Conservation (phyloP, 306 rosid genomes). For the Cucurbita ficifolia region DNA sequence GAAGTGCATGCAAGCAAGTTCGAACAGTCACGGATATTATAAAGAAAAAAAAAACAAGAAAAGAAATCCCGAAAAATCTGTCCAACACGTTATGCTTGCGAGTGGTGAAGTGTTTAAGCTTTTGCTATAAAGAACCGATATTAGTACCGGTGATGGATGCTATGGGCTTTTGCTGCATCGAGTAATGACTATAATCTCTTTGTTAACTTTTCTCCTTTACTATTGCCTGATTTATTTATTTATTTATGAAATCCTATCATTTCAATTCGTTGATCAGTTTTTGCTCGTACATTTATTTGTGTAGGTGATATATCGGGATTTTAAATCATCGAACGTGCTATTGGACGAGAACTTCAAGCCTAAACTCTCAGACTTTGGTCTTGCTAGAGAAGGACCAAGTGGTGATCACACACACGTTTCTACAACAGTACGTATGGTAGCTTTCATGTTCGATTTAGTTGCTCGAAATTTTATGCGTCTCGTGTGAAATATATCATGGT, state of each 20-base stretch:
- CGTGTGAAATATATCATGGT: not conserved
- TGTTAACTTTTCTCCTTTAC: not conserved
- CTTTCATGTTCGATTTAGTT: not conserved
- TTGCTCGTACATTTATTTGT: constrained; percentile 8
- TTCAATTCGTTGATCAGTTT: not conserved
- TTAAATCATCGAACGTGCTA: constrained; percentile 80
- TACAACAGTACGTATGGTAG: constrained; percentile 50
- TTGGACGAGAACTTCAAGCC: constrained; percentile 53
- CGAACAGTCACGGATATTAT: not conserved
- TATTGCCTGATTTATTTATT: not conserved
- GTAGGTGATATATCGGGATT: constrained; percentile 89
- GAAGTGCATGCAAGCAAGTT: not conserved
- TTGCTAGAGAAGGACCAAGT: constrained; percentile 90
- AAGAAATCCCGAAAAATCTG: not conserved
- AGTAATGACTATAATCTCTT: not conserved
- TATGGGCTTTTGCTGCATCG: not conserved
- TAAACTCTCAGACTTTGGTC: constrained; percentile 95
- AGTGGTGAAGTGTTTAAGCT: not conserved
- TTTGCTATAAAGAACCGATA: not conserved
- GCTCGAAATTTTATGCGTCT: not conserved
- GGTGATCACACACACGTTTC: constrained; percentile 84
- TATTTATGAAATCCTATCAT: not conserved
- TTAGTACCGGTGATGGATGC: not conserved
- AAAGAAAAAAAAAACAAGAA: too few species aligned
- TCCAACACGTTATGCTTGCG: not conserved